phyloP scores from a whole-genome alignment of 2,329 filamentous ascomycete genomes.

The Trichoderma afroharzianum region DNA sequence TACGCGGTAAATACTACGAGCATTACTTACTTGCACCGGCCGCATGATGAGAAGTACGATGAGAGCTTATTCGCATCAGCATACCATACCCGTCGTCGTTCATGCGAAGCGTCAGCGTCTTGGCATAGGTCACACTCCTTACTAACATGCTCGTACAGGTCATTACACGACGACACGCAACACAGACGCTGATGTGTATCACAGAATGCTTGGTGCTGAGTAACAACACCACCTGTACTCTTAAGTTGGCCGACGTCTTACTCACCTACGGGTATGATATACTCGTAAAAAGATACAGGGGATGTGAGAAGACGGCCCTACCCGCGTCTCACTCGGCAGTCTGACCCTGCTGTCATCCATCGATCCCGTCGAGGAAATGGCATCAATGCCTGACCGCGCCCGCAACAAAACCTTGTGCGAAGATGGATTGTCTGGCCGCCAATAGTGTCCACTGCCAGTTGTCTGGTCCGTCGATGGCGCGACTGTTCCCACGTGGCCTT shows the following conservation, averaged over 20 bases:
- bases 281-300: constrained; percentile 3
- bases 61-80: neutral
- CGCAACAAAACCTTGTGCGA: neutral
- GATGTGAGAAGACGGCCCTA: neutral
- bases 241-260: neutral
- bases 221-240: neutral
- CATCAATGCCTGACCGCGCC: neutral
- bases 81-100: neutral
- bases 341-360: neutral
- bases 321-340: constrained; percentile 3
- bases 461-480: constrained; percentile 1
- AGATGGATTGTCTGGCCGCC: neutral
- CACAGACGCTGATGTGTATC: neutral
- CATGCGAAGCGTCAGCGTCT: neutral
- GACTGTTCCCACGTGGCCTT: constrained; percentile 1
- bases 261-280: neutral
- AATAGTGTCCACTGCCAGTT: neutral
- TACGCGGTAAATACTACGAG: neutral
- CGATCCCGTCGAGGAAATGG: neutral
- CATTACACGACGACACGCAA: neutral
- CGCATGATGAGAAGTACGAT: neutral
- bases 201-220: neutral
- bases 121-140: neutral
- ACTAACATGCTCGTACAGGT: neutral
- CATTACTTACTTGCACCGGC: neutral